Evolutionary conservation across 2,329 filamentous ascomycete species (phyloP), one percentile per base, ranked within the genome.

Genomic region (Sporothrix euskadiensis): DNA sequence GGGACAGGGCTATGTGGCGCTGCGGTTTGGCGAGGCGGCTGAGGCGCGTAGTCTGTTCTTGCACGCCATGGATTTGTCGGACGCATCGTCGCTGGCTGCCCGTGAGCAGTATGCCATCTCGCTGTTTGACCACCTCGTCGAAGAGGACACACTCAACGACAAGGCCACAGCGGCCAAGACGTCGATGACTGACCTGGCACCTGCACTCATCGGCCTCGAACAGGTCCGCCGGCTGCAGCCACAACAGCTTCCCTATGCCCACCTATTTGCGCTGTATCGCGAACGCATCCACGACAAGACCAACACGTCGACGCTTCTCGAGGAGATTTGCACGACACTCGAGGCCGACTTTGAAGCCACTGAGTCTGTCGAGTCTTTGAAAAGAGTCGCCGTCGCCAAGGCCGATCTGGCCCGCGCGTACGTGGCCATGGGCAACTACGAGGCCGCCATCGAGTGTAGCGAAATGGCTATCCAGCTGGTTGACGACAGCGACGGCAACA

Each of bases 1-100:
- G 8, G 96, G 96, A 0, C 95, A 98, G 81, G 95, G 93, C 0
- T 87, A 97, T 35, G 87, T 98, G 71, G 94, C 96, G 4, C 85
- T 94, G 19, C 83, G 95, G 39, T 88, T 89, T 69, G 94, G 93
- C 1, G 91, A 97, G 75, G 78, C 83, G 0, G 89, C 88, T 75
- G 94, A 98, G 82, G 94, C 95, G 0, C 87, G 93, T 30, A 90
- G 90, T 12, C 88, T 98, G 10, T 97, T 98, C 79, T 94, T 93
- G 0, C 96, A 99, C 80, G 95, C 96, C 0, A 96, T 97, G 84
- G 94, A 97, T 76, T 95, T 99, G 68, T 90, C 94, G 0, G 92
- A 94, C 75, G 91, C 93, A 0, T 92, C 92, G 0, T 90, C 91
- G 0, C 81, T 90, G 2, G 84, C 94, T 4, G 89, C 91, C 0